These are phyloP conservation scores for Phytophthora colocasiae DNA, from an alignment of 352 stramenopile genomes.

Conservation along the genomic window DNA sequence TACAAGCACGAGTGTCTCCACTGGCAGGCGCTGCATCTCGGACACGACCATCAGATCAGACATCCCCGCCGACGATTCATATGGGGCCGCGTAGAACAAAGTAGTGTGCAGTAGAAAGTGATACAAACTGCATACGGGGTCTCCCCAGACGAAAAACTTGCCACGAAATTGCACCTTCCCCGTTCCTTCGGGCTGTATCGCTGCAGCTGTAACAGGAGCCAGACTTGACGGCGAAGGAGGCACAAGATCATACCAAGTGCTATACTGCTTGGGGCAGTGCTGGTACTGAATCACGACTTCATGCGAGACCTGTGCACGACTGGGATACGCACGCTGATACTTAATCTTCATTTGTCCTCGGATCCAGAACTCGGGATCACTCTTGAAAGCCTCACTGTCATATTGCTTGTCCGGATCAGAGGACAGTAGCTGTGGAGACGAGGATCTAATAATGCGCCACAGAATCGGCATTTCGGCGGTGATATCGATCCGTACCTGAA, in stretches of 20 bases:
- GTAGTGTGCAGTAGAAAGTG: constrained; percentile 71
- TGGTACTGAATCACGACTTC: constrained; percentile 46
- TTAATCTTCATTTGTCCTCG: constrained; percentile 48
- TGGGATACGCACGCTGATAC: constrained; percentile 31
- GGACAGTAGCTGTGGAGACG: constrained; percentile 23
- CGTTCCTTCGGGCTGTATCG: constrained; percentile 21
- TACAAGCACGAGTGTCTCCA: constrained; percentile 67
- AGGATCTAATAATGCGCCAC: constrained; percentile 53
- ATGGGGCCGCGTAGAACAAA: constrained; percentile 64
- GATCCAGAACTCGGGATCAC: constrained; percentile 44
- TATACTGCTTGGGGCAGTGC: constrained; percentile 41
- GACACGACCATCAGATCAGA: constrained; percentile 41
- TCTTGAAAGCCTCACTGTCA: constrained; percentile 10
- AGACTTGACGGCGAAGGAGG: constrained; percentile 24
- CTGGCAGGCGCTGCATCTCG: constrained; percentile 54
- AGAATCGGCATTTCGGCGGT: constrained; percentile 43
- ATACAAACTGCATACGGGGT: constrained; percentile 71
- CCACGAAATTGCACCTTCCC: constrained; percentile 36
- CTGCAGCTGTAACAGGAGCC: constrained; percentile 9
- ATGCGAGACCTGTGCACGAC: constrained; percentile 19
- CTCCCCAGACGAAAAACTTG: constrained; percentile 59
- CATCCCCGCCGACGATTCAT: constrained; percentile 29
- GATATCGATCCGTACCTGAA: constrained; percentile 57
- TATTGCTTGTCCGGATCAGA: constrained; percentile 25
- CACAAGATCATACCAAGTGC: constrained; percentile 39